Evolutionary conservation across 2,329 filamentous ascomycete species (phyloP), one percentile per base, ranked within the genome.

Genomic region (Diaporthe sp.): DNA sequence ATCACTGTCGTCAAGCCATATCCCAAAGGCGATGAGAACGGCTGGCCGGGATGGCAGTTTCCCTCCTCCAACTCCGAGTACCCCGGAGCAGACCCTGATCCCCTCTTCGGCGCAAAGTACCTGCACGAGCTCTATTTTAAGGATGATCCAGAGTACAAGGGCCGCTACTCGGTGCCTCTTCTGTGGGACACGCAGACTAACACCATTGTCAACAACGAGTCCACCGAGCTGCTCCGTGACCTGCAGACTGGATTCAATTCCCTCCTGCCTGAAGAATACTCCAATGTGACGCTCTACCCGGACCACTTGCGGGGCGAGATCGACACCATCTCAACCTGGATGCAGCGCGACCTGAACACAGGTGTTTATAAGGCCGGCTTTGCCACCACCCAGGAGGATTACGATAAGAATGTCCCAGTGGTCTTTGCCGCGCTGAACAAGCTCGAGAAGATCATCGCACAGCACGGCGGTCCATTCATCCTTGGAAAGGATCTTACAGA

Each of bases 351-450:
- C 72, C 84, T 93, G 70, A 92, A 92, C 80, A 82, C 79, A 0
- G 91, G 91, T 8, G 91, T 93, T 4, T 93, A 93, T 85, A 89
- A 88, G 79, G 87, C 90, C 0, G 91, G 91, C 17, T 92, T 92
- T 78, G 90, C 90, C 0, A 81, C 81, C 0, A 85, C 85, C 5
- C 91, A 93, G 78, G 87, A 87, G 60, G 83, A 79, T 0, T 93
- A 93, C 80, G 87, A 92, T 71, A 84, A 85, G 75, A 87, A 88
- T 53, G 84, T 92, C 1, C 82, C 88, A 0, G 82, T 85, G 0
- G 88, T 92, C 9, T 93, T 93, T 77, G 88, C 87, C 0, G 88
- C 90, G 0, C 83, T 93, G 46, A 92, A 93, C 81, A 87, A 86
- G 61, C 84, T 93, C 12, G 91, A 93, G 80, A 86, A 88, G 74